These are phyloP conservation scores for Excoecaria cochinchinensis DNA, from an alignment of 345 rosid genomes.

Conservation along the genomic window DNA sequence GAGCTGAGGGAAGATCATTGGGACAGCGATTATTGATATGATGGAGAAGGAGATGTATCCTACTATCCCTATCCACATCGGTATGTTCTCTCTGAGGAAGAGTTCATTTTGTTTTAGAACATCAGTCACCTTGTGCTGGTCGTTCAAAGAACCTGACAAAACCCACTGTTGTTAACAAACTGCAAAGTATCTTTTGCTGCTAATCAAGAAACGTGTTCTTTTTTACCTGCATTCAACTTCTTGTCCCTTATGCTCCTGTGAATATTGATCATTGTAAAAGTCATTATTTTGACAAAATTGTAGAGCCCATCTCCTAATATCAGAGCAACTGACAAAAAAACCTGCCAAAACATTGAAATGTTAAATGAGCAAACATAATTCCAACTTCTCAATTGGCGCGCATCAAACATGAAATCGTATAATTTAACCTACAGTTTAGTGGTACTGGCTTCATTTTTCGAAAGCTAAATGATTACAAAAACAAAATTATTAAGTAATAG, in stretches of 20 bases:
- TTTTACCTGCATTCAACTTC: conserved; percentile 27
- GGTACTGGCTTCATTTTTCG: no score
- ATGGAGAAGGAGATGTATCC: conserved; percentile 62
- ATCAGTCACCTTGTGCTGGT: conserved; percentile 27
- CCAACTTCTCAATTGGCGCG: no score
- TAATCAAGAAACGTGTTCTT: not conserved
- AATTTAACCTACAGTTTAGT: no score
- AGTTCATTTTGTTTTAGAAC: conserved; percentile 53
- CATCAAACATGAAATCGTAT: no score
- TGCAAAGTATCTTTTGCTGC: not conserved
- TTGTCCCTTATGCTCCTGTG: conserved; percentile 46
- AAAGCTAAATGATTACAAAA: not conserved
- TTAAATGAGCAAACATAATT: not conserved
- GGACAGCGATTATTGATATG: conserved; percentile 59
- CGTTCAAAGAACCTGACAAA: conserved; percentile 16
- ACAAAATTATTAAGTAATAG: not conserved
- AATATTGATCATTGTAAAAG: conserved; percentile 47
- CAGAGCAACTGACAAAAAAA: conserved; percentile 73
- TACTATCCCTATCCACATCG: conserved; percentile 60
- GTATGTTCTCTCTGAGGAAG: conserved; percentile 70
- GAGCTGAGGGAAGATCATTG: conserved; percentile 83
- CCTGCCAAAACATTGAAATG: conserved; percentile 36
- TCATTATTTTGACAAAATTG: conserved; percentile 66
- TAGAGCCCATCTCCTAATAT: conserved; percentile 94
- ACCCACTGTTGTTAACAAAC: not conserved